phyloP scores from a whole-genome alignment of 805 yeast species.

The Starmerella potacharoeniae region DNA sequence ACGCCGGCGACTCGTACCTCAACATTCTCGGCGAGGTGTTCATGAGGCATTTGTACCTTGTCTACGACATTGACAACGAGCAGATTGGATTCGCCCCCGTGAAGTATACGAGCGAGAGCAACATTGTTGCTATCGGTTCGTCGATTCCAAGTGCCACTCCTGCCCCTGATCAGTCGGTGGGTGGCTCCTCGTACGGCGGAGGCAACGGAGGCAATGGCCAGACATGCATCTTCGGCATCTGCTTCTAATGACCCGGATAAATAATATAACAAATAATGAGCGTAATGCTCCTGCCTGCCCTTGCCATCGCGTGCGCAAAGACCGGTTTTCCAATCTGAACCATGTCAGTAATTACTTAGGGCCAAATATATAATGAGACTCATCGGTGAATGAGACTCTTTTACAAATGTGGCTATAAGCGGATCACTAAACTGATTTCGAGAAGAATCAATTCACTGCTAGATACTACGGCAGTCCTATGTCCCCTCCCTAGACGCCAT shows the following conservation, averaged over 20 bases:
- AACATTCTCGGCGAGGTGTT: conserved; percentile 38
- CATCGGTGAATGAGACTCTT: no score
- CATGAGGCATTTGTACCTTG: conserved; percentile 50
- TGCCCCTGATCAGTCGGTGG: conserved; percentile 10
- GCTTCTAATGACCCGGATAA: background rate
- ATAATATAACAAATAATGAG: no score
- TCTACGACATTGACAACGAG: conserved; percentile 48
- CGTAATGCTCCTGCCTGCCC: no score
- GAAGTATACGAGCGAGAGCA: conserved; percentile 1
- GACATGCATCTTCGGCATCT: background rate
- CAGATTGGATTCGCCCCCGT: conserved; percentile 45
- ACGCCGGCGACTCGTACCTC: background rate
- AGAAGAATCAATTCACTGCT: no score
- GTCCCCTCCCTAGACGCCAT: no score
- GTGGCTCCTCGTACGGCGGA: background rate
- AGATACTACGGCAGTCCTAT: no score
- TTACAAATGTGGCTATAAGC: no score
- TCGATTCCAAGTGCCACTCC: conserved; percentile 9
- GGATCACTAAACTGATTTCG: no score
- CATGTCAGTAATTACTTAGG: no score
- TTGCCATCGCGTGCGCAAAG: no score
- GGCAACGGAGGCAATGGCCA: background rate
- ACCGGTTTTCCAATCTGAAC: no score
- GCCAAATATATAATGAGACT: no score
- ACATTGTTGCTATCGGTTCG: conserved; percentile 4